Percentiles rank a stretch among this genome's conserved stretches.
Evolutionary conservation across 2,329 filamentous ascomycete genomes (phyloP).

Genomic region (Aspergillus ochraceoroseus): DNA sequence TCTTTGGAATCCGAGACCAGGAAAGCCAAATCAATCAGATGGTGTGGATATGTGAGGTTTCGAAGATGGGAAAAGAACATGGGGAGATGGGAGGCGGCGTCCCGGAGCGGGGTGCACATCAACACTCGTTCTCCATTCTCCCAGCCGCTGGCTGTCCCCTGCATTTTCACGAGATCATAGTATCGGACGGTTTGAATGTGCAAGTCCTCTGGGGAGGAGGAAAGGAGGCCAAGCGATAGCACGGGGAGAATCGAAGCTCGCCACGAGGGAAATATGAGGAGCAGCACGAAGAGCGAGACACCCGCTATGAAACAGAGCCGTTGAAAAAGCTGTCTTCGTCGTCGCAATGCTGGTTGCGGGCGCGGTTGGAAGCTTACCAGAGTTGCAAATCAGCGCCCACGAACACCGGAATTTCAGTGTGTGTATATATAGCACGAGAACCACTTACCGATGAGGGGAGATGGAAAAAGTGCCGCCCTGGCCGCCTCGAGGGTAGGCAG

Average conservation of each 20-base stretch:
- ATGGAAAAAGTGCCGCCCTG: slow-evolving; percentile 72
- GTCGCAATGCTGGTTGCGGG: slow-evolving; percentile 65
- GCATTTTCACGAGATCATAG: slow-evolving; percentile 88
- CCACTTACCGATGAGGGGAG: slow-evolving; percentile 78
- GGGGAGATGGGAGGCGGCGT: slow-evolving; percentile 82
- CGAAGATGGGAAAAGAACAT: slow-evolving; percentile 99
- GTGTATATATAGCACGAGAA: too few relatives aligned
- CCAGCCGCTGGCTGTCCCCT: slow-evolving; percentile 89
- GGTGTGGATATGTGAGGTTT: slow-evolving; percentile 96
- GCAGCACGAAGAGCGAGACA: slow-evolving; percentile 56
- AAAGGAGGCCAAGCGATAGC: slow-evolving; percentile 66
- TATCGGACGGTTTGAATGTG: slow-evolving; percentile 94
- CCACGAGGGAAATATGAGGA: slow-evolving; percentile 73
- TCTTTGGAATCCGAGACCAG: slow-evolving; percentile 97
- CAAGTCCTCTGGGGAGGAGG: slow-evolving; percentile 60
- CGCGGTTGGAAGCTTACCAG: slow-evolving; percentile 72
- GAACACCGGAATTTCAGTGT: slow-evolving; percentile 1
- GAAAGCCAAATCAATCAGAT: slow-evolving; percentile 93
- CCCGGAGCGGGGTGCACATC: slow-evolving; percentile 87
- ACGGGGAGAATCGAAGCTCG: slow-evolving; percentile 57
- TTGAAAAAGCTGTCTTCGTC: slow-evolving; percentile 66
- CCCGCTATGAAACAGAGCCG: slow-evolving; percentile 58
- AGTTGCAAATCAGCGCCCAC: slow-evolving; percentile 7
- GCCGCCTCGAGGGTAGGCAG: slow-evolving; percentile 63
- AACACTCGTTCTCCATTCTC: slow-evolving; percentile 93